These are phyloP conservation scores for Scorias spongiosa DNA, from an alignment of 2,329 filamentous ascomycete genomes.

Conservation along the genomic window DNA sequence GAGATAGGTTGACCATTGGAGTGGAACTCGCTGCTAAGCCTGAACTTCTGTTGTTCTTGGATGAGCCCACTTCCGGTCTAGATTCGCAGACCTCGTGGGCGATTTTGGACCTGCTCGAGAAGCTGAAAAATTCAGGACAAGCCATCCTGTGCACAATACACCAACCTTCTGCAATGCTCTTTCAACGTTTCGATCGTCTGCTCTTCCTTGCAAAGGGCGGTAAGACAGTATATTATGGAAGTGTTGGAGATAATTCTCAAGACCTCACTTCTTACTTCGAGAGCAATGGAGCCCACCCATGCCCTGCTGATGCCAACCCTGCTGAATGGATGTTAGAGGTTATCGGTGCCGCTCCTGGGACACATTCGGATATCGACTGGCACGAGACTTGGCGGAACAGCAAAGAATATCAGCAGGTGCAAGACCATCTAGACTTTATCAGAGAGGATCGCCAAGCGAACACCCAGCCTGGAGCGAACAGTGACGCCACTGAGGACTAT, in stretches of 20 bases:
- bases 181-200: constrained; percentile 76
- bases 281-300: constrained; percentile 49
- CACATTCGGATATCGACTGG: constrained; percentile 37
- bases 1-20: constrained; percentile 61
- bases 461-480: constrained; percentile 23
- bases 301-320: constrained; percentile 56
- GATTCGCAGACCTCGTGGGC: constrained; percentile 91
- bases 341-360: constrained; percentile 37
- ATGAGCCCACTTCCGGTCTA: constrained; percentile 88
- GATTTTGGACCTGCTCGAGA: constrained; percentile 75
- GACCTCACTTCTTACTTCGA: constrained; percentile 63
- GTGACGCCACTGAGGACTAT: constrained; percentile 40
- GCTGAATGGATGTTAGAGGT: constrained; percentile 64
- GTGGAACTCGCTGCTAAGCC: constrained; percentile 94
- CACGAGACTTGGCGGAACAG: constrained; percentile 33
- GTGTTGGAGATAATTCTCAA: constrained; percentile 56
- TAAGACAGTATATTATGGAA: constrained; percentile 66
- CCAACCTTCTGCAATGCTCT: constrained; percentile 89
- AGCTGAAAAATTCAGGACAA: constrained; percentile 75
- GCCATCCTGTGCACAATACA: constrained; percentile 96
- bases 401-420: constrained; percentile 29
- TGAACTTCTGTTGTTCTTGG: constrained; percentile 74
- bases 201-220: constrained; percentile 65
- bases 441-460: constrained; percentile 22
- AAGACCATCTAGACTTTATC: constrained; percentile 31